phyloP scores from a whole-genome alignment of 2,329 filamentous ascomycete species.

The Lachnellula suecica region DNA sequence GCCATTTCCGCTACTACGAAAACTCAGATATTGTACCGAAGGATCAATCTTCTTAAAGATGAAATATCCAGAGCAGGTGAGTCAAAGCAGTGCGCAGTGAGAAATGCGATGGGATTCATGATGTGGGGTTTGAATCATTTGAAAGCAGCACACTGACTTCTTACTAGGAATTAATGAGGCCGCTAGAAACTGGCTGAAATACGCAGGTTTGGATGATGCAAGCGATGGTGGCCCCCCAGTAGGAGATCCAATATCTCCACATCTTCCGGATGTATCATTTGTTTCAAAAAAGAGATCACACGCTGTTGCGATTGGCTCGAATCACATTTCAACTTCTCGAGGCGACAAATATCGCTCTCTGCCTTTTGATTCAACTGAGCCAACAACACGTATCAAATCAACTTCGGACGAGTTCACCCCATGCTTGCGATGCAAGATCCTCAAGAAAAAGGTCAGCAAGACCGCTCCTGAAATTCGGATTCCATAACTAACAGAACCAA shows the following conservation, averaged over 20 bases:
- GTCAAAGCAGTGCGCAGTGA: not conserved
- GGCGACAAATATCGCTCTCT: not conserved
- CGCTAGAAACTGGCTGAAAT: not conserved
- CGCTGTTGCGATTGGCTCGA: not conserved
- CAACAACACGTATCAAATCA: conserved; percentile 8
- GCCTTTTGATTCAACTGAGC: not conserved
- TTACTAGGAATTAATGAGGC: not conserved
- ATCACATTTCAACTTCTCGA: not conserved
- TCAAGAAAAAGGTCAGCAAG: conserved; percentile 16
- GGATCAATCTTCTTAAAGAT: conserved; percentile 7
- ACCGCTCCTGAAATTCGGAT: not conserved
- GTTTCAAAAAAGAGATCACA: not conserved
- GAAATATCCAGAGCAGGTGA: conserved; percentile 10
- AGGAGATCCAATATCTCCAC: not conserved
- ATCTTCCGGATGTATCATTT: too few relatives aligned
- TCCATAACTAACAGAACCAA: not conserved
- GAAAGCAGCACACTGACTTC: not conserved
- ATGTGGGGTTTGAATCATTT: not conserved
- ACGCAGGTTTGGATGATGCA: not conserved
- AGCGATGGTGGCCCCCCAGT: not conserved
- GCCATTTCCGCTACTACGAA: not conserved
- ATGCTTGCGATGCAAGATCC: conserved; percentile 18
- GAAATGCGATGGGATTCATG: not conserved
- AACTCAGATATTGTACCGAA: conserved; percentile 4
- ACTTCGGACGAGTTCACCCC: conserved; percentile 4